These are phyloP conservation scores for Neurospora tetrasperma DNA, from an alignment of 495 filamentous ascomycete genomes.

Conservation along the genomic window DNA sequence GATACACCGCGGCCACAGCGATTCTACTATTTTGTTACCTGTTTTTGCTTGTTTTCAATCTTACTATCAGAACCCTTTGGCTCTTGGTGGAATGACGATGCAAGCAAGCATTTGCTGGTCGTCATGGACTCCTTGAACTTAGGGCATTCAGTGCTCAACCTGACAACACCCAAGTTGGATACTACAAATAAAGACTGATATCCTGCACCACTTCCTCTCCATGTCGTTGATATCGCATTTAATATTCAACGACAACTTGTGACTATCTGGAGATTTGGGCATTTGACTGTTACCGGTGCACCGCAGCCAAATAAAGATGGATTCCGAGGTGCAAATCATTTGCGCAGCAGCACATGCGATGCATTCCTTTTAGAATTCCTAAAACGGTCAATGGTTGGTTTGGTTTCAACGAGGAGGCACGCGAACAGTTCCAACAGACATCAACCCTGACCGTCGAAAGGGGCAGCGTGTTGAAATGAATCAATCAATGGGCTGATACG, in stretches of 20 bases:
- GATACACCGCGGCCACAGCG: background rate
- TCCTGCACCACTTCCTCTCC: background rate
- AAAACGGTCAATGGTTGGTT: background rate
- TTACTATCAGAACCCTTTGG: background rate
- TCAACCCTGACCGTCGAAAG: background rate
- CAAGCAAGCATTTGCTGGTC: background rate
- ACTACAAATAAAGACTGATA: background rate
- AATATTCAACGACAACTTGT: background rate
- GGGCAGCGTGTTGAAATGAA: background rate
- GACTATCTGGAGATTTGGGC: background rate
- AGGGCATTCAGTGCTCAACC: background rate
- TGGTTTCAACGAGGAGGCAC: background rate
- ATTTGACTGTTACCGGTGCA: background rate
- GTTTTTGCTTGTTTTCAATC: background rate
- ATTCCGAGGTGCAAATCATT: background rate
- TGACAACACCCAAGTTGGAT: background rate
- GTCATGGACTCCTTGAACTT: background rate
- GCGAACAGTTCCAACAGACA: background rate
- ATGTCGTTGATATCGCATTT: background rate
- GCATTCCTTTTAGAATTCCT: background rate
- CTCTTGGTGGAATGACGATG: background rate
- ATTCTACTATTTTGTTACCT: background rate
- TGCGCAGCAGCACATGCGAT: background rate
- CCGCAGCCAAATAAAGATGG: background rate
- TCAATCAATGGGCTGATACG: background rate